Evolutionary conservation across 805 yeast genomes (phyloP).

Genomic region (Metschnikowia henanensis): DNA sequence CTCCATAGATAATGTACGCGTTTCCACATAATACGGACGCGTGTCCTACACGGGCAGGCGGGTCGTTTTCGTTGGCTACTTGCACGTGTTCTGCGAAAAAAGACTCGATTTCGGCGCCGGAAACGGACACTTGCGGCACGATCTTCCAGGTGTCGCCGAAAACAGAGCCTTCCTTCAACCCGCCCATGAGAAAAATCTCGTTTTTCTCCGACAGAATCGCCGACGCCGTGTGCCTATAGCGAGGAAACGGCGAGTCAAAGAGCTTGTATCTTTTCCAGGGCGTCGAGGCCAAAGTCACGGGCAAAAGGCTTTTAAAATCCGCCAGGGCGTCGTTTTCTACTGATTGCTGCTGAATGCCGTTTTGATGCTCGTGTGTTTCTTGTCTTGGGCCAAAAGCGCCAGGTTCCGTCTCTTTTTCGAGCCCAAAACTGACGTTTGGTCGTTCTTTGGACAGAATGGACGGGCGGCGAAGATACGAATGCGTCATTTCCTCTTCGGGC

Average conservation of each 20-base stretch:
- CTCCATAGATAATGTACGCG: slow-evolving; percentile 94
- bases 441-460: slow-evolving; percentile 14
- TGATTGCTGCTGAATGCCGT: neutral
- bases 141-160: slow-evolving; percentile 96
- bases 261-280: slow-evolving; percentile 73
- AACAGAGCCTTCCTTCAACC: slow-evolving; percentile 87
- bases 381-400: neutral
- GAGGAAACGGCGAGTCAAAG: slow-evolving; percentile 83
- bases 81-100: slow-evolving; percentile 35
- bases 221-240: slow-evolving; percentile 88
- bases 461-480: slow-evolving; percentile 18
- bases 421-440: neutral
- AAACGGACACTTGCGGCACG: slow-evolving; percentile 42
- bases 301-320: neutral
- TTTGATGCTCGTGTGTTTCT: neutral
- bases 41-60: slow-evolving; percentile 97
- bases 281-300: slow-evolving; percentile 16
- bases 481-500: slow-evolving; percentile 5
- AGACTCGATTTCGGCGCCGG: slow-evolving; percentile 22
- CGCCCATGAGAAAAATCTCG: slow-evolving; percentile 90
- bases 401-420: neutral
- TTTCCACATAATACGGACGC: slow-evolving; percentile 90
- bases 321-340: neutral
- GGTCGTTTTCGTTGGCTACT: slow-evolving; percentile 69
- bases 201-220: slow-evolving; percentile 69